Base-by-base conservation (phyloP, 495 filamentous ascomycete species). In the Hapsidospora chrysogenum region DNA sequence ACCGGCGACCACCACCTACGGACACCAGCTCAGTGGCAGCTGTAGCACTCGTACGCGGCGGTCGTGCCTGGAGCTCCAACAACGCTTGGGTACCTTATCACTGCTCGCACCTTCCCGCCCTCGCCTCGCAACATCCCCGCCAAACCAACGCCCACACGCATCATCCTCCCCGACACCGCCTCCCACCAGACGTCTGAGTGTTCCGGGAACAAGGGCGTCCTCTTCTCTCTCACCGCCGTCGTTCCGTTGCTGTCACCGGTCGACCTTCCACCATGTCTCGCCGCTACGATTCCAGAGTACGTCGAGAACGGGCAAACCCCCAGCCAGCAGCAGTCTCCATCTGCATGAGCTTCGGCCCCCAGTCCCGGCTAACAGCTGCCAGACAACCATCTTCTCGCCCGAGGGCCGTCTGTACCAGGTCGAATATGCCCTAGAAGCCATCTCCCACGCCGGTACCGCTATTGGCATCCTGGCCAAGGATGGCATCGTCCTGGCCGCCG, bases 371-470 rank as follows among this genome's bases (percentile, higher is more conserved):
- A 52, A 70, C 58, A 48, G 40, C 41, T 38, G 37, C 29, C 50
- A 96, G 86, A 97, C 89, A 46, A 97, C 89, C 58, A 97, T 96
- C 68, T 97, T 97, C 73, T 97, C 89, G 33, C 89, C 89, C 41
- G 89, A 97, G 62, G 89, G 89, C 35, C 85, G 89, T 47, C 72
- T 97, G 35, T 97, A 97, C 60, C 89, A 97, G 61, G 89, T 97
- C 45, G 89, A 97, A 72, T 97, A 97, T 72, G 89, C 89, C 10
- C 74, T 97, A 15, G 89, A 97, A 54, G 89, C 89, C 49, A 97
- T 97, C 51, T 96, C 92, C 31, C 92, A 97, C 50, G 89, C 89
- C 41, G 89, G 89, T 38, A 97, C 89, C 16, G 89, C 89, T 40
- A 73, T 97, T 41, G 89, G 89, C 32, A 93, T 97, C 48, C 70